Base-by-base conservation (phyloP, 2,329 filamentous ascomycete genomes). In the Thelonectria olida region DNA sequence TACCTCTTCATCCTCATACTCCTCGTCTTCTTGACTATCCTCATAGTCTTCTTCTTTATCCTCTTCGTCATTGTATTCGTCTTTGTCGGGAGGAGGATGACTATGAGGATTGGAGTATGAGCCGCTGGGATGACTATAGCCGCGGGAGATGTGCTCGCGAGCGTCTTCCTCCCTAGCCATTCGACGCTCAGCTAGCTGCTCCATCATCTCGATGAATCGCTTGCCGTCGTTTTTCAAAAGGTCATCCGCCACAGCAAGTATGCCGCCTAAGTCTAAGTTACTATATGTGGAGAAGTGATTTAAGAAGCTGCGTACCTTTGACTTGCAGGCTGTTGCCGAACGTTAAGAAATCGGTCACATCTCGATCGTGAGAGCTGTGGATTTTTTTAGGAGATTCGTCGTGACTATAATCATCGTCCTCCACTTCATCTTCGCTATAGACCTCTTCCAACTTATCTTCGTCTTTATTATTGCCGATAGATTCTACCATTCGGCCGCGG, bases 161-260 rank as follows among this genome's bases (percentile, higher is more conserved):
- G 92, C 92, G 75, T 97, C 93, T 80, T 96, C 94, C 81, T 98
- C 95, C 70, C 96, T 90, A 74, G 94, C 92, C 95, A 99, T 97
- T 72, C 96, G 89, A 72, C 95, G 92, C 81, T 99, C 96, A 36
- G 96, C 96, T 72, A 99, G 86, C 81, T 98, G 95, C 78, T 99
- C 96, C 96, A 99, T 99, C 96, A 99, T 99, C 78, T 99, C 96
- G 79, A 99, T 99, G 81, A 99, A 99, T 75, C 97, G 97, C 79
- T 97, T 97, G 73, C 96, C 96, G 79, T 99, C 96, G 79, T 99
- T 99, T 79, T 98, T 98, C 66, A 99, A 87, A 67, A 99, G 85
- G 80, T 99, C 96, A 83, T 99, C 96, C 77, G 96, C 96, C 74
- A 99, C 96, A 68, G 96, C 99, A 76, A 99, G 89, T 79, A 99